phyloP scores from a whole-genome alignment of 805 yeast genomes.

The Kurtzmaniella fragi region DNA sequence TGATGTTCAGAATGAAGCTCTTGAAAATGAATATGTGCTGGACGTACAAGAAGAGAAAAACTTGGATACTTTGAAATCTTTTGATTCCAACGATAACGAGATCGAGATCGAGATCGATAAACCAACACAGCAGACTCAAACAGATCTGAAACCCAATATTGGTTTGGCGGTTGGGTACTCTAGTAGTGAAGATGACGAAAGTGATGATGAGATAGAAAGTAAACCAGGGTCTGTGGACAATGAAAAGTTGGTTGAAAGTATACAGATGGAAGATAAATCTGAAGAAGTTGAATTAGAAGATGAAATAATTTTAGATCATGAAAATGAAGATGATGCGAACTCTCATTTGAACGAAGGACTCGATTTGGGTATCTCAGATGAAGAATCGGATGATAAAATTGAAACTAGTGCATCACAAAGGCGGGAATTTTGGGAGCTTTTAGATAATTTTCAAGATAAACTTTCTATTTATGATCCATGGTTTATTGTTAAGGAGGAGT shows the following conservation, averaged over 20 bases:
- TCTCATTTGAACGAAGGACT: not conserved
- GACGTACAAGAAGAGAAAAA: constrained; percentile 1
- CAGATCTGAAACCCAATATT: constrained; percentile 2
- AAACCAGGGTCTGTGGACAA: no score
- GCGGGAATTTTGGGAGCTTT: constrained; percentile 17
- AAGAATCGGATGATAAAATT: not conserved
- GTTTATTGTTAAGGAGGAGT: constrained; percentile 33
- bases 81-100: constrained; percentile 7
- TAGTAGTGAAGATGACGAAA: constrained; percentile 18
- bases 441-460: constrained; percentile 17
- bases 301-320: constrained; percentile 1
- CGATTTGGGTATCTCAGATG: constrained; percentile 3
- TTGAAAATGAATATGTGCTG: not conserved
- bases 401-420: constrained; percentile 5
- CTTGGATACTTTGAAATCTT: not conserved
- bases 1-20: constrained; percentile 1
- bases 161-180: constrained; percentile 19
- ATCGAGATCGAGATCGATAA: not conserved
- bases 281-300: constrained; percentile 3
- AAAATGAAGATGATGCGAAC: constrained; percentile 1
- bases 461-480: constrained; percentile 34
- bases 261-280: constrained; percentile 4
- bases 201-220: constrained; percentile 8
- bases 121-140: constrained; percentile 1
- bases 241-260: not conserved